Conservation (phyloP, 306 rosid genomes). For the Rosa lucieae region DNA sequence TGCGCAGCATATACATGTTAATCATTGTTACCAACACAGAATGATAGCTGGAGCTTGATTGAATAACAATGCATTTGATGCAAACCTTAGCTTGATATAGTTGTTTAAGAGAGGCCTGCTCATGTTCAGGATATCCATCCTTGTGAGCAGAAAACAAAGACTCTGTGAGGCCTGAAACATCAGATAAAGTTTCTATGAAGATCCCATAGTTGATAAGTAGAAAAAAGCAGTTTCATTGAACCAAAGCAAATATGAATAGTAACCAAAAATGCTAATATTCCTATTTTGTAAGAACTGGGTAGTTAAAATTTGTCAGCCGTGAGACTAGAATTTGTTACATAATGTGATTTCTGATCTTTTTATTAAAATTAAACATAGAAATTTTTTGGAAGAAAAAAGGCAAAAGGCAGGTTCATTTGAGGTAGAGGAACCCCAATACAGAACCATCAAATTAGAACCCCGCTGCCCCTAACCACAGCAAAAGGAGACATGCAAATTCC, state of each 20-base stretch:
- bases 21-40: constrained; percentile 25
- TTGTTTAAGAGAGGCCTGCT: constrained; percentile 91
- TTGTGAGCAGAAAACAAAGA: constrained; percentile 87
- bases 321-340: background rate
- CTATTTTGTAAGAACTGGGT: background rate
- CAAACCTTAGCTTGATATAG: constrained; percentile 89
- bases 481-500: constrained; percentile 4
- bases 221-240: constrained; percentile 19
- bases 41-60: constrained; percentile 15
- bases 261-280: background rate
- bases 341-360: background rate
- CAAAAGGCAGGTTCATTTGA: background rate
- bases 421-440: constrained; percentile 5
- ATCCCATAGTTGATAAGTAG: constrained; percentile 17
- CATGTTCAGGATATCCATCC: constrained; percentile 97
- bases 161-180: constrained; percentile 85
- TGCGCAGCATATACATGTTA: constrained; percentile 36
- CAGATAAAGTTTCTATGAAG: constrained; percentile 23
- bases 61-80: constrained; percentile 17
- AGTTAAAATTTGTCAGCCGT: background rate
- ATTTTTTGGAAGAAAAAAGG: background rate
- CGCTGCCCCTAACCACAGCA: constrained; percentile 3
- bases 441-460: constrained; percentile 3
- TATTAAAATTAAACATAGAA: background rate
- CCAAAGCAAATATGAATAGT: background rate